A percentile compares a stretch with the other conserved stretches of the same genome.
phyloP scores from a whole-genome alignment of 2,329 filamentous ascomycete species.

The Leptographium wingfieldii region DNA sequence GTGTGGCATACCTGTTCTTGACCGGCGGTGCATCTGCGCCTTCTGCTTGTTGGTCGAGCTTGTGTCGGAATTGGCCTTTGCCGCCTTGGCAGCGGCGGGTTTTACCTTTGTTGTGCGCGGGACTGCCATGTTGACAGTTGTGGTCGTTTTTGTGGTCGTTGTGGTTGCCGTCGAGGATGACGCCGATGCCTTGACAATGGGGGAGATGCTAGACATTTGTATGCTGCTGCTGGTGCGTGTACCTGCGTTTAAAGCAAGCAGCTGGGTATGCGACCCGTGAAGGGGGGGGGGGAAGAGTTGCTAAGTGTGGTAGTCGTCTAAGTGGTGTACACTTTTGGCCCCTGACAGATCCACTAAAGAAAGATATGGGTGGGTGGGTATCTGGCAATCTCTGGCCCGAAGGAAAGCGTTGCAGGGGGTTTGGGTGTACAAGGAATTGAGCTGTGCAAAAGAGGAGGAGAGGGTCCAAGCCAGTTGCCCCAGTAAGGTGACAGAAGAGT shows the following conservation, averaged over 20 bases:
- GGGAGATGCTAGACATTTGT: constrained; percentile 57
- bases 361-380: constrained; percentile 11
- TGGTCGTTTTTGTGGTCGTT: constrained; percentile 19
- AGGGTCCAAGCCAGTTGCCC: constrained; percentile 11
- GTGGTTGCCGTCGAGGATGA: constrained; percentile 4
- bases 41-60: constrained; percentile 40
- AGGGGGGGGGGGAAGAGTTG: constrained; percentile 13
- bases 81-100: constrained; percentile 26
- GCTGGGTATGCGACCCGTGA: constrained; percentile 2
- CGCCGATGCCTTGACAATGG: constrained; percentile 31
- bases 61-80: constrained; percentile 28
- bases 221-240: constrained; percentile 15
- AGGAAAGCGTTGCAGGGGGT: constrained; percentile 13
- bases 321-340: constrained; percentile 3
- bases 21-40: constrained; percentile 83
- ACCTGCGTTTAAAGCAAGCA: background rate
- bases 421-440: constrained; percentile 18
- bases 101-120: constrained; percentile 47
- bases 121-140: constrained; percentile 48
- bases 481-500: constrained; percentile 3
- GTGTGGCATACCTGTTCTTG: constrained; percentile 67
- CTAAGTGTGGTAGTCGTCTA: constrained; percentile 11
- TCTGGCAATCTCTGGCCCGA: constrained; percentile 20
- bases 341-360: constrained; percentile 5
- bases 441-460: constrained; percentile 16